Base-by-base conservation (phyloP, 1,284 basidiomycete genomes). In the Papiliotrema nemorosa region DNA sequence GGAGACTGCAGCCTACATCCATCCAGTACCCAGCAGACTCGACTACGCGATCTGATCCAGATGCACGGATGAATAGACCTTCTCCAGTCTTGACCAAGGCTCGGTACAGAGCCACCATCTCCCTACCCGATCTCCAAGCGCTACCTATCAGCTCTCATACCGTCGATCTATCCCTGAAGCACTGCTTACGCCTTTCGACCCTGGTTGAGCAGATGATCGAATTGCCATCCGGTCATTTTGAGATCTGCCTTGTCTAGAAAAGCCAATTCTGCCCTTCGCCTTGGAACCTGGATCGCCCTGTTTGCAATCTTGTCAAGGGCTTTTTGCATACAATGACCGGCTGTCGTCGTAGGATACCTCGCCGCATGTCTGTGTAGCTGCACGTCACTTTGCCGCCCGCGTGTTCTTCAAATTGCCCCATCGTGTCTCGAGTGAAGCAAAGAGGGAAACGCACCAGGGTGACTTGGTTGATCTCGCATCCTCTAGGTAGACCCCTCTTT, bases 301-400 rank as follows among this genome's bases (percentile, higher is more conserved):
- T n/a, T 67, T 44, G 5, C 54, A 18, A 78, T 44, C 58, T 76
- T 75, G 12, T 42, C 48, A 9, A 76, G 58, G 0, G 84, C 79
- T 0, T 66, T 51, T 29, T 73, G 50, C n/a, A 89, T 84, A 2
- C 60, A 58, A 12, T 63, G 62, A 0, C 77, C 69, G 0, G 83
- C 78, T 5, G 75, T 75, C 0, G 69, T 61, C 0, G 88, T 90
- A 0, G 90, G 90, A 59, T 80, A 90, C 27, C 90, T 80, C 1
- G 87, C 84, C 1, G 88, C 87, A 62, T 93, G 90, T 10, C 90
- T 78, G 73, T 92, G 85, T n/a, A 93, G 73, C 88, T 90, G 54
- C 36, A 20, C 20, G 31, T 41, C 43, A 5, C 43, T 42, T 33
- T 21, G 36, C 12, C 20, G 9, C 21, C 14, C 21, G 40, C 40